These are phyloP conservation scores for Xerocomus subilludens DNA, from an alignment of 1,284 basidiomycete species.

Conservation along the genomic window DNA sequence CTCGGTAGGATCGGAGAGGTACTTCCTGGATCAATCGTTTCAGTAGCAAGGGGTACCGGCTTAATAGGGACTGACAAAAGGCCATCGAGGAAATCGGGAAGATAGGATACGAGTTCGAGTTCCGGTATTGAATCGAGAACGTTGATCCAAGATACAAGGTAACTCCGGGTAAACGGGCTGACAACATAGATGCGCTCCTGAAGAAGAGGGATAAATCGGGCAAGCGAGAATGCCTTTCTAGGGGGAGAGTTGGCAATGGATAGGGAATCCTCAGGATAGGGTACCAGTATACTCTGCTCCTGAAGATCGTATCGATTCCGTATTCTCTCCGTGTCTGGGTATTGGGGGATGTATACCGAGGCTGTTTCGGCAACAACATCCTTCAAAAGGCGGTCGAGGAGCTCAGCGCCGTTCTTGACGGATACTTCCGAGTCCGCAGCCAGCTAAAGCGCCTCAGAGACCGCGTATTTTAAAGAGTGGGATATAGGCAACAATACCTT, in stretches of 20 bases:
- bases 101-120: conserved; percentile 91
- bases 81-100: conserved; percentile 95
- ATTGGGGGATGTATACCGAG: conserved; percentile 92
- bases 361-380: conserved; percentile 98
- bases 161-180: conserved; percentile 96
- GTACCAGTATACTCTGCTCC: conserved; percentile 69
- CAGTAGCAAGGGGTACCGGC: conserved; percentile 29
- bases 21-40: conserved; percentile 70
- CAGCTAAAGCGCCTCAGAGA: conserved; percentile 67
- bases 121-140: conserved; percentile 98
- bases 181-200: conserved; percentile 94
- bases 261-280: conserved; percentile 67
- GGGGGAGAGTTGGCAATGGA: conserved; percentile 60
- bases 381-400: conserved; percentile 96
- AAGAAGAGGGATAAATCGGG: conserved; percentile 94
- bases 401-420: conserved; percentile 98
- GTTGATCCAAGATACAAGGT: conserved; percentile 96
- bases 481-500: conserved; percentile 71
- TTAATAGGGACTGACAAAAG: conserved; percentile 75
- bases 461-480: conserved; percentile 18
- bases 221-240: conserved; percentile 91
- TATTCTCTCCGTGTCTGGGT: conserved; percentile 79
- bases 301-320: conserved; percentile 61
- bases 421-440: conserved; percentile 96
- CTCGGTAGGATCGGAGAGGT: conserved; percentile 93